phyloP scores from a whole-genome alignment of 352 stramenopile genomes.

The Phytophthora ohioensis region DNA sequence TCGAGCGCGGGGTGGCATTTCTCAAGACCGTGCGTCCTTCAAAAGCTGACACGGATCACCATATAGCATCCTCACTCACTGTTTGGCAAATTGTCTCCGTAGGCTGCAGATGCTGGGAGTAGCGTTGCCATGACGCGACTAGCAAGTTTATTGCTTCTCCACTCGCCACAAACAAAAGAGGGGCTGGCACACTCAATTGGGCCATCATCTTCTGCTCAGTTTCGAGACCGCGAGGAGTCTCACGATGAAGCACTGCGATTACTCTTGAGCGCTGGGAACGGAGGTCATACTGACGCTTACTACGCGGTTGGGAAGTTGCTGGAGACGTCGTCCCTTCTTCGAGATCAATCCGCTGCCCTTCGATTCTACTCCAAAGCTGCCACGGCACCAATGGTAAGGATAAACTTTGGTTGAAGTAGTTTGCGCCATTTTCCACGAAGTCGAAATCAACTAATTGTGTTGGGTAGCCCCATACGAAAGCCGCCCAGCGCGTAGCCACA shows the following conservation, averaged over 20 bases:
- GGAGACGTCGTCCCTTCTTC: conserved; percentile 59
- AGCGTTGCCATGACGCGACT: conserved; percentile 66
- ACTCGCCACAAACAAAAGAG: conserved; percentile 10
- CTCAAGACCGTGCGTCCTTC: conserved; percentile 48
- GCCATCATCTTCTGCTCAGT: conserved; percentile 31
- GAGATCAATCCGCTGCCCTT: conserved; percentile 57
- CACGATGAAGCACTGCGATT: conserved; percentile 73
- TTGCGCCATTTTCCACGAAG: not conserved
- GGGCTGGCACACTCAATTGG: not conserved
- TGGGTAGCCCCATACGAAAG: conserved; percentile 47
- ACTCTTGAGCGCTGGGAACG: conserved; percentile 60
- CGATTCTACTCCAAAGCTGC: conserved; percentile 72
- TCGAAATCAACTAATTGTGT: not conserved
- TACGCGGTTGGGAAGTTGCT: conserved; percentile 61
- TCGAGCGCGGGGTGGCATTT: conserved; percentile 63
- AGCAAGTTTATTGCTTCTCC: conserved; percentile 52
- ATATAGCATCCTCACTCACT: conserved; percentile 6
- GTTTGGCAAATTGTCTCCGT: not conserved
- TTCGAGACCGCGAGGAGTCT: conserved; percentile 58
- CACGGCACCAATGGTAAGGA: conserved; percentile 32
- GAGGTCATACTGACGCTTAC: conserved; percentile 48
- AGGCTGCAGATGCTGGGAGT: conserved; percentile 52
- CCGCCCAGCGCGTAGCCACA: conserved; percentile 61
- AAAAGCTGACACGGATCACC: not conserved
- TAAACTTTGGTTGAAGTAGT: not conserved